phyloP scores from a whole-genome alignment of 768 basidiomycete species.

The Nidularia sp. region DNA sequence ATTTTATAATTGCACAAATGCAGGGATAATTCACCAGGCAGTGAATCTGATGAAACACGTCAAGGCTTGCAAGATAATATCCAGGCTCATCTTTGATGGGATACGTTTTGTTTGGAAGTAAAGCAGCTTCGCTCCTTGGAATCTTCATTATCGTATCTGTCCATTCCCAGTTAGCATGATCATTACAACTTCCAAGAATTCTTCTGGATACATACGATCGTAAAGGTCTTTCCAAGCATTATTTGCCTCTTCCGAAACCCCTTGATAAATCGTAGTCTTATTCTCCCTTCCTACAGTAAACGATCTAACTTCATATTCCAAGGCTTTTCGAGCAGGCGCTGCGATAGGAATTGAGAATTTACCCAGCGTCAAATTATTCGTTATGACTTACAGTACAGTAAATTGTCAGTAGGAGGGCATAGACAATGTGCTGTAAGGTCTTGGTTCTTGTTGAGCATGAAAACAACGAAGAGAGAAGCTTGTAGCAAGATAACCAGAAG shows the following conservation, averaged over 20 bases:
- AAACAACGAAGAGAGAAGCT: neutral
- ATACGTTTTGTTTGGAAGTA: conserved; percentile 15
- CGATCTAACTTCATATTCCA: conserved; percentile 6
- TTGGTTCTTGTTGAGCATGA: no score
- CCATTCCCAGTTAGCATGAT: neutral
- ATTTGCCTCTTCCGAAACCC: conserved; percentile 6
- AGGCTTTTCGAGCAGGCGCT: conserved; percentile 4
- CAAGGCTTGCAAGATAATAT: conserved; percentile 14
- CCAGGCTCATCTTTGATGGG: conserved; percentile 13
- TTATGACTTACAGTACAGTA: neutral
- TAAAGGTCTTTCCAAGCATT: conserved; percentile 10
- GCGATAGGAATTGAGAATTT: neutral
- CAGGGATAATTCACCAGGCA: conserved; percentile 9
- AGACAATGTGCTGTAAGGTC: no score
- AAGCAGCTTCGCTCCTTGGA: conserved; percentile 12
- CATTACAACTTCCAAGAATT: neutral
- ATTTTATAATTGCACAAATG: no score
- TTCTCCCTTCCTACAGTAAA: conserved; percentile 6
- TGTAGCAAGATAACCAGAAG: neutral
- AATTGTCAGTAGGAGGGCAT: neutral
- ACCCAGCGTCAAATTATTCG: no score
- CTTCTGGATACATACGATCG: conserved; percentile 1
- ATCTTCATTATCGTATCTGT: conserved; percentile 12
- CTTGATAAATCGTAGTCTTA: conserved; percentile 9
- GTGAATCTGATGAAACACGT: conserved; percentile 21